Base-by-base conservation (phyloP, 2,329 filamentous ascomycete genomes). In the Aspergillus awamori region DNA sequence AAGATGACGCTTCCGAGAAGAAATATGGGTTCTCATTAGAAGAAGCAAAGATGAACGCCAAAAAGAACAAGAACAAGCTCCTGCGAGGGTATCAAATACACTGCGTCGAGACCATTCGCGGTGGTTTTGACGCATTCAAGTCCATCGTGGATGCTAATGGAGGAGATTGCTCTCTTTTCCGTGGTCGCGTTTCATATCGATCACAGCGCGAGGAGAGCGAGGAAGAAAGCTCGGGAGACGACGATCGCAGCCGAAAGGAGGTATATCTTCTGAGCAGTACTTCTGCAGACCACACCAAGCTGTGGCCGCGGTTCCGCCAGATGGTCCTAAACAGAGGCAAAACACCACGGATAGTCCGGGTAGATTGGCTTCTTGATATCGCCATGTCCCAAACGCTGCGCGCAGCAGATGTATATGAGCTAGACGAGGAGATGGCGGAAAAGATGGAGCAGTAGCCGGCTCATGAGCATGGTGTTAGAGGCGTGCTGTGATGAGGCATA, bases 291-390 rank as follows among this genome's bases (percentile, higher is more conserved):
- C 93, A 98, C 74, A 84, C 84, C 73, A 84, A 85, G 65, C 78
- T 97, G 59, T 97, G 93, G 92, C 80, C 83, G 13, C 87, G 87
- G 62, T 99, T 99, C 75, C 83, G 87, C 59, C 86, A 90, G 55
- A 88, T 96, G 85, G 93, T 91, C 2, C 80, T 83, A 64, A 89
- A 88, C 67, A 89, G 91, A 48, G 89, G 91, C 72, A 93, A 94
- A 84, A 84, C 88, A 66, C 89, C 93, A 2, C 84, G 90, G 57
- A 88, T 99, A 43, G 92, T 97, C 24, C 86, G 85, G 51, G 86
- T 90, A 2, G 93, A 99, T 73, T 99, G 95, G 95, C 76, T 99
- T 69, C 80, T 99, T 60, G 89, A 93, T 71, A 88, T 93, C 62
- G 92, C 92, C 4, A 94, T 99, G 91, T 87, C 86, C 69, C 95